Evolutionary conservation across 148 eudicot species (phyloP), one percentile per base, ranked within the genome.

Genomic region (Tetragonia tetragonoides): DNA sequence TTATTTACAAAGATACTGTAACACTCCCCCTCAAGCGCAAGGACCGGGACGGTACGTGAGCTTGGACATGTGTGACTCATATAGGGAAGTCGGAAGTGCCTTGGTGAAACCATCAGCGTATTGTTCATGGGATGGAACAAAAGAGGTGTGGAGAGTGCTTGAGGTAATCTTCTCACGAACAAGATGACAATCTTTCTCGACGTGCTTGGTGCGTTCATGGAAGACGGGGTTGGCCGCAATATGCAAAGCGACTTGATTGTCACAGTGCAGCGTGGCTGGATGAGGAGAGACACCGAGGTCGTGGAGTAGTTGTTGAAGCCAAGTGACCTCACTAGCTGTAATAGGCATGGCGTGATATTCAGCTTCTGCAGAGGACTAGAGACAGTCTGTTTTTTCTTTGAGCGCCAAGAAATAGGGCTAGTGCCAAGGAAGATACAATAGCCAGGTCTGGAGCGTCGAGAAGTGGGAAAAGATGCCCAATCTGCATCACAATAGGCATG

Each of bases 11-110:
- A 44, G 8, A 44, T 44, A 44, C 47, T 44, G 47, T 44, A 44
- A 44, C 47, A 44, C 47, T 44, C 47, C 47, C 47, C 47, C 47
- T 44, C 47, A 44, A 44, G 47, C 47, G 47, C 47, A 44, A 44
- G 47, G 8, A 44, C 47, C 47, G 47, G 47, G 47, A 44, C 47
- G 47, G 47, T 44, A 44, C 47, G 8, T 44, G 47, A 44, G 47
- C 47, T 44, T 44, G 62, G 64, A 60, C n/a, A 56, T 56, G 60
- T 56, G 60, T 56, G 60, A 56, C 60, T 56, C 60, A 56, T 56
- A n/a, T n/a, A n/a, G n/a, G n/a, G n/a, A n/a, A n/a, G n/a, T n/a
- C n/a, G n/a, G n/a, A n/a, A n/a, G n/a, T 12, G 60, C 60, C 60
- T 56, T 56, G 60, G 60, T 44, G 8, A 44, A 44, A 44, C 47